These are phyloP conservation scores for Bacidia gigantensis DNA, from an alignment of 495 filamentous ascomycete species.

Conservation along the genomic window DNA sequence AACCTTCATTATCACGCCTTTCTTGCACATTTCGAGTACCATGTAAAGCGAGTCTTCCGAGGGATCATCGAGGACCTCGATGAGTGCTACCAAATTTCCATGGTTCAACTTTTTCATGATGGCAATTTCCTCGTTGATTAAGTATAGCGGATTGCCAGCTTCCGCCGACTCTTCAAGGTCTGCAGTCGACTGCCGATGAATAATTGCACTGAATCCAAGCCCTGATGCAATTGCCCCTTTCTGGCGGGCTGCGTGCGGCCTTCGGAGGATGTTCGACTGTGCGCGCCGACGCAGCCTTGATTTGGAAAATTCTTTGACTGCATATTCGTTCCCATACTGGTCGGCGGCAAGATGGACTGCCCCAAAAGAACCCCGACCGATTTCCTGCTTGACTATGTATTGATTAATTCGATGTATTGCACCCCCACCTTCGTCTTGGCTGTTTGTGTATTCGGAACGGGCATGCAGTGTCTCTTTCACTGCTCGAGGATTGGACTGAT, in stretches of 20 bases:
- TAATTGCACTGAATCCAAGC: constrained; percentile 48
- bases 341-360: constrained; percentile 86
- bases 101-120: constrained; percentile 99
- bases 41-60: constrained; percentile 93
- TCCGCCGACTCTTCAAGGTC: constrained; percentile 39
- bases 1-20: constrained; percentile 95
- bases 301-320: constrained; percentile 97
- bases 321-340: constrained; percentile 86
- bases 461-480: constrained; percentile 93
- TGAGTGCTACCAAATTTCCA: constrained; percentile 76
- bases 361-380: constrained; percentile 88
- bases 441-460: constrained; percentile 70
- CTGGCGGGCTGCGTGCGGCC: constrained; percentile 41
- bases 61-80: constrained; percentile 92
- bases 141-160: constrained; percentile 62
- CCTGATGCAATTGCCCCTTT: constrained; percentile 37
- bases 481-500: constrained; percentile 53
- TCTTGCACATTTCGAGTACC: constrained; percentile 98
- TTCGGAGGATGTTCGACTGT: constrained; percentile 79
- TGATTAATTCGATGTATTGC: constrained; percentile 81
- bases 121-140: constrained; percentile 93
- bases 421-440: constrained; percentile 62
- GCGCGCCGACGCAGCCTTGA: constrained; percentile 79
- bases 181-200: constrained; percentile 39
- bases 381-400: constrained; percentile 88